Evolutionary conservation across 1,139 yeast species (phyloP), one percentile per base, ranked within the genome.

Genomic region (Pichia norvegensis): DNA sequence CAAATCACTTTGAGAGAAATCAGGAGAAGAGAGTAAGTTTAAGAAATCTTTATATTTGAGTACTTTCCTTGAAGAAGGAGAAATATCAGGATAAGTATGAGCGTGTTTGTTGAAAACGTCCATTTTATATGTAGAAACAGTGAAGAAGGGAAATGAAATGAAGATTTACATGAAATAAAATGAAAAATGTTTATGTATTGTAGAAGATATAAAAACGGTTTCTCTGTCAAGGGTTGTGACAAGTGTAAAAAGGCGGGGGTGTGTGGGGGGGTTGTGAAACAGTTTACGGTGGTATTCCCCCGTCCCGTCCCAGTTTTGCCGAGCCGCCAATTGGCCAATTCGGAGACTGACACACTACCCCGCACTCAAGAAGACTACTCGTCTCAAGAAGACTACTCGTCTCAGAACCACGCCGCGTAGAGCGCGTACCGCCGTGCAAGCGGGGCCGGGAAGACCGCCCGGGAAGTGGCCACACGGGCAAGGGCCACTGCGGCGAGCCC

Each of bases 1-100:
- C 1, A 49, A 40, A 29, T 53, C 54, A 23, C 58, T 54, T 9
- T 47, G 44, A 33, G 40, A 29, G n/a, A 55, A 54, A 33, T 48
- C 47, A 10, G 52, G 41, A 3, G 50, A 50, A 6, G 43, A 49
- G 14, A 60, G 36, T 17, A 60, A 43, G 5, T 46, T 36, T n/a
- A 50, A 50, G 38, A 61, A 60, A 43, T 61, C 63, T 22, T 49
- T 45, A 17, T 52, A 55, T 33, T 59, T 58, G 16, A 61, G 47
- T 19, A 53, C 55, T 43, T 53, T 54, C 4, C 50, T 56, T 10
- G 29, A 19, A 6, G 52, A 33, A n/a, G 29, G 17, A 6, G 52
- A 33, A n/a, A 52, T 37, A 29, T 57, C 63, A 6, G 54, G 49
- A 40, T 61, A 55, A 16, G 45, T 29, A 23, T 55, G 47, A n/a